These are phyloP conservation scores for Cercospora beticola DNA, from an alignment of 2,329 filamentous ascomycete genomes.

Conservation along the genomic window DNA sequence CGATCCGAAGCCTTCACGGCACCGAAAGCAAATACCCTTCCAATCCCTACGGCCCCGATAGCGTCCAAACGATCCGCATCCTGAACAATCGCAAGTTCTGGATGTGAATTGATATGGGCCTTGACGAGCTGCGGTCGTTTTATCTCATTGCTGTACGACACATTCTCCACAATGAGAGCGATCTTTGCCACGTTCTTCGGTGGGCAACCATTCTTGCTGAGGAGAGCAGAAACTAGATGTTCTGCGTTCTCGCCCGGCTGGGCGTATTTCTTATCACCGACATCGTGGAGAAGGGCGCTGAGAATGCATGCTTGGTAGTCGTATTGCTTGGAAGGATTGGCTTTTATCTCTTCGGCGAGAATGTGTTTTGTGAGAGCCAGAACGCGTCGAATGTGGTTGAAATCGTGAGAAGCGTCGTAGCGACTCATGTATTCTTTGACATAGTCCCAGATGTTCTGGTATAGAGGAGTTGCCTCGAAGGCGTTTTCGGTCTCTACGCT, in stretches of 20 bases:
- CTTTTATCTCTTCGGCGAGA: conserved; percentile 43
- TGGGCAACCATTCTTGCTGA: conserved; percentile 58
- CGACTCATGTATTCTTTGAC: conserved; percentile 70
- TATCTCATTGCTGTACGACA: conserved; percentile 75
- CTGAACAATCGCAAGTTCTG: conserved; percentile 81
- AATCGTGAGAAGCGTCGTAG: conserved; percentile 87
- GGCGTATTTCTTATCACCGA: conserved; percentile 82
- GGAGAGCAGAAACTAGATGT: conserved; percentile 56
- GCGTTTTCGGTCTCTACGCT: conserved; percentile 13
- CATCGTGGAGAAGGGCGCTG: conserved; percentile 70
- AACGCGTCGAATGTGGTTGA: conserved; percentile 78
- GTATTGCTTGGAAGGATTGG: conserved; percentile 28
- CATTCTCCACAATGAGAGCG: conserved; percentile 70
- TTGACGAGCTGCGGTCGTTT: conserved; percentile 61
- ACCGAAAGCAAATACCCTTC: conserved; percentile 72
- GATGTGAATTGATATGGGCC: conserved; percentile 63
- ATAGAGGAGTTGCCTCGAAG: conserved; percentile 35
- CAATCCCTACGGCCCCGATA: conserved; percentile 82
- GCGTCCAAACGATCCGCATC: conserved; percentile 93
- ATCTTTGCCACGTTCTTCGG: conserved; percentile 62
- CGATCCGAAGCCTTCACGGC: conserved; percentile 57
- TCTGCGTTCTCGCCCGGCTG: conserved; percentile 51
- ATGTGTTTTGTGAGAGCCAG: conserved; percentile 69
- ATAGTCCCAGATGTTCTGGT: conserved; percentile 52
- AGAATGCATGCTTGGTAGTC: conserved; percentile 35